Evolutionary conservation across 805 yeast genomes (phyloP).

Genomic region (Wickerhamomyces rabaulensis): DNA sequence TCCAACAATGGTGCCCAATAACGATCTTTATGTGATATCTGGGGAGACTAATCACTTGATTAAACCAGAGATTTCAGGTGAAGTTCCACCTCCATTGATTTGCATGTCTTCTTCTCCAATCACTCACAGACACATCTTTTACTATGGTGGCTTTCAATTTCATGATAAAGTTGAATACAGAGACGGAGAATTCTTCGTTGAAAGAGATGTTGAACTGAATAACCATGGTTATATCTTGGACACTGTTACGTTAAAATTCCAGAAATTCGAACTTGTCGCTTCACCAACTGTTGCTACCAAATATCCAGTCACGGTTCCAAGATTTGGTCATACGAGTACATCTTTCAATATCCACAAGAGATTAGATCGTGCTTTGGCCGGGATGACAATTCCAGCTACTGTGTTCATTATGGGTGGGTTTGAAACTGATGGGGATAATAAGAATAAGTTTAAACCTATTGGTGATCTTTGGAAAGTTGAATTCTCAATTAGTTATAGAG

Average conservation of each 20-base stretch:
- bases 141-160: conserved; percentile 66
- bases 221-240: conserved; percentile 58
- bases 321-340: conserved; percentile 36
- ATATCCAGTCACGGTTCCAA: conserved; percentile 29
- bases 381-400: conserved; percentile 27
- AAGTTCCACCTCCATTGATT: conserved; percentile 48
- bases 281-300: conserved; percentile 26
- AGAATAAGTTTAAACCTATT: conserved; percentile 27
- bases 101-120: conserved; percentile 44
- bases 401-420: conserved; percentile 47
- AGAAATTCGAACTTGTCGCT: conserved; percentile 36
- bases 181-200: conserved; percentile 32
- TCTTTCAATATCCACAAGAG: conserved; percentile 18
- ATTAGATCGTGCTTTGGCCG: conserved; percentile 3
- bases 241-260: conserved; percentile 40
- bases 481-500: conserved; percentile 30
- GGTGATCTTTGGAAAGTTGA: conserved; percentile 39
- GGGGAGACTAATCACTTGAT: conserved; percentile 34
- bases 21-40: conserved; percentile 31
- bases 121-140: conserved; percentile 51
- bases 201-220: conserved; percentile 43
- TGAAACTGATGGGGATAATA: conserved; percentile 21
- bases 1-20: conserved; percentile 37
- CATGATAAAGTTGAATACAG: conserved; percentile 21
- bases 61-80: conserved; percentile 31